Evolutionary conservation across 2,329 filamentous ascomycete genomes (phyloP).

Genomic region (Monascus ruber): DNA sequence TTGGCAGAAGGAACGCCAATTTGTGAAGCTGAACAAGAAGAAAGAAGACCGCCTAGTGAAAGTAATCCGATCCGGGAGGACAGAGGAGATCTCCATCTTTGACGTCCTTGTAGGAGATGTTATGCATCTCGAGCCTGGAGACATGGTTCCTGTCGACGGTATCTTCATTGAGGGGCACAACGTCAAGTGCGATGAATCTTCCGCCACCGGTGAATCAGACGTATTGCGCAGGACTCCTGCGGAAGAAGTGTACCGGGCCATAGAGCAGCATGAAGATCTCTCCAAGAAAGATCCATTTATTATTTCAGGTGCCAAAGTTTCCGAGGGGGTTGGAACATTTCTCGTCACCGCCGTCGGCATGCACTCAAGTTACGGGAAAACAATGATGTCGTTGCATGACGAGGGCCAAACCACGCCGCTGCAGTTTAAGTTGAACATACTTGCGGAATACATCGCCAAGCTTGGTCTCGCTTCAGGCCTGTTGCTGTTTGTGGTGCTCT

Average conservation of each 20-base stretch:
- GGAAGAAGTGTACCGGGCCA: constrained; percentile 53
- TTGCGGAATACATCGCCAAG: constrained; percentile 73
- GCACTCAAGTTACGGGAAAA: constrained; percentile 65
- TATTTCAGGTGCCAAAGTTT: constrained; percentile 65
- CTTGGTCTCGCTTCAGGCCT: constrained; percentile 60
- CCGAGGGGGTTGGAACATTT: constrained; percentile 64
- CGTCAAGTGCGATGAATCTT: constrained; percentile 62
- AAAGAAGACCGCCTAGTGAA: constrained; percentile 67
- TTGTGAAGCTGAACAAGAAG: constrained; percentile 68
- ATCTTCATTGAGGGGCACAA: constrained; percentile 56
- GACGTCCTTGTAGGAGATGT: constrained; percentile 65
- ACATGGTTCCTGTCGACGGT: constrained; percentile 62
- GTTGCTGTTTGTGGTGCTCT: constrained; percentile 64
- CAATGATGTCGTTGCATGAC: constrained; percentile 65
- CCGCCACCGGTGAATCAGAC: constrained; percentile 65
- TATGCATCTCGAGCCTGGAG: constrained; percentile 60
- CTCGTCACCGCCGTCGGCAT: constrained; percentile 63
- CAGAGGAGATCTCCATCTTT: constrained; percentile 56
- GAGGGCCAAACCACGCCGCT: constrained; percentile 68
- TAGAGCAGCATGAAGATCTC: constrained; percentile 48
- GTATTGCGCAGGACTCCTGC: constrained; percentile 56
- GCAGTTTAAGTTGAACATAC: constrained; percentile 63
- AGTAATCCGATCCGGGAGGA: constrained; percentile 62
- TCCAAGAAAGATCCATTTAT: constrained; percentile 69
- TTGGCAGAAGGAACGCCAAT: constrained; percentile 72